Evolutionary conservation across 1,284 basidiomycete species (phyloP).

Genomic region (Inonotus obliquus): DNA sequence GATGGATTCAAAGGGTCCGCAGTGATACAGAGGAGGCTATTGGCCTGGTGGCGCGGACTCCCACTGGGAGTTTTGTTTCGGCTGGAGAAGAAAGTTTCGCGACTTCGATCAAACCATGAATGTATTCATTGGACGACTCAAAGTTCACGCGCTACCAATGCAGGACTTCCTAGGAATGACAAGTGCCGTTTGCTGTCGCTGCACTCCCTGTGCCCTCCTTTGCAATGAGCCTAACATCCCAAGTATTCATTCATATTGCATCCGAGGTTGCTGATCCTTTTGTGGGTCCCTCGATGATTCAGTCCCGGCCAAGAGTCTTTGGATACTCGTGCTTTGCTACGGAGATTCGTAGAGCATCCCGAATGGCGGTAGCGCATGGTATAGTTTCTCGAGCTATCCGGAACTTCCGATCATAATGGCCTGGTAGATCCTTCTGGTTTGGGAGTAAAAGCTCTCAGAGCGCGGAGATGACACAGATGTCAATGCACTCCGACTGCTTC

Average conservation of each 20-base stretch:
- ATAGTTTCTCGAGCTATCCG: no score
- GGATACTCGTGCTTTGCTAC: constrained; percentile 44
- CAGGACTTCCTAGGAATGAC: neutral
- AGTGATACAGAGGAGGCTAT: neutral
- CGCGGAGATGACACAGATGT: no score
- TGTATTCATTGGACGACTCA: neutral
- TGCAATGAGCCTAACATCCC: neutral
- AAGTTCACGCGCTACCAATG: neutral
- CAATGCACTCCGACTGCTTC: neutral
- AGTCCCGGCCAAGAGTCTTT: neutral
- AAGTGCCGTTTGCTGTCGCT: neutral
- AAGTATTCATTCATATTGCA: neutral
- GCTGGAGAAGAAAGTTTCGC: neutral
- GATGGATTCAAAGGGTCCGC: neutral
- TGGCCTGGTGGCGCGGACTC: neutral
- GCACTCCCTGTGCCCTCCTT: neutral
- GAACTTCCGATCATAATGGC: no score
- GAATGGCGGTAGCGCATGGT: no score
- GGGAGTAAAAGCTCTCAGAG: no score
- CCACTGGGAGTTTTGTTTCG: neutral
- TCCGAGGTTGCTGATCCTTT: neutral
- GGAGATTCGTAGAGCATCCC: neutral
- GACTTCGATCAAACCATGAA: neutral
- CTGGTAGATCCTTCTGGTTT: no score
- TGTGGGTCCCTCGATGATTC: neutral